These are phyloP conservation scores for Plantago ovata DNA, from an alignment of 257 asterid genomes.

Conservation along the genomic window DNA sequence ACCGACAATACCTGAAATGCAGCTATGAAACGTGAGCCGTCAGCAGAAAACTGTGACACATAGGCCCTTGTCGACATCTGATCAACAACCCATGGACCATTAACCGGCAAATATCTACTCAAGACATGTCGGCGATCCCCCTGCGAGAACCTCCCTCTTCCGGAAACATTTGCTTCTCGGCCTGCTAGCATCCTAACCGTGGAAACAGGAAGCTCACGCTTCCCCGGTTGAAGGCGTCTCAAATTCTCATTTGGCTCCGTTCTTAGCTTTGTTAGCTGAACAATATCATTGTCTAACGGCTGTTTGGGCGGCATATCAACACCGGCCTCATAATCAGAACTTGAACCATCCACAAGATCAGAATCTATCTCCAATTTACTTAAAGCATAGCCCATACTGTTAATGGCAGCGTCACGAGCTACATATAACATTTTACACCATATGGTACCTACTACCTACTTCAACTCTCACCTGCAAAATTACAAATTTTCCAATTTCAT, in stretches of 20 bases:
- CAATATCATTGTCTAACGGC: constrained; percentile 51
- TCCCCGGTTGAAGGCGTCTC: constrained; percentile 39
- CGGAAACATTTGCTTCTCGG: constrained; percentile 65
- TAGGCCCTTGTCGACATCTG: constrained; percentile 80
- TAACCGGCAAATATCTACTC: constrained; percentile 69
- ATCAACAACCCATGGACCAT: constrained; percentile 68
- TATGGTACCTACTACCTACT: constrained; percentile 15
- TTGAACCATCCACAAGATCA: constrained; percentile 43
- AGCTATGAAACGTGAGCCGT: constrained; percentile 82
- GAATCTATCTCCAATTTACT: constrained; percentile 61
- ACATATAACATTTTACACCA: constrained; percentile 33
- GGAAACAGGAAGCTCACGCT: constrained; percentile 47
- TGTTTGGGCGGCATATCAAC: constrained; percentile 19
- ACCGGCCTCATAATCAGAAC: constrained; percentile 28
- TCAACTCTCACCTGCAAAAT: constrained; percentile 18
- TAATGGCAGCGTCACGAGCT: constrained; percentile 21
- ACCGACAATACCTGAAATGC: constrained; percentile 74
- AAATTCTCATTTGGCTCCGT: constrained; percentile 57
- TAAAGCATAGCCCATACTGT: constrained; percentile 62
- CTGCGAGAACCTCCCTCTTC: constrained; percentile 65
- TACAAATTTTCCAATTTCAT: background rate
- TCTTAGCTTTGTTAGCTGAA: constrained; percentile 69
- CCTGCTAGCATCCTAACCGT: constrained; percentile 67
- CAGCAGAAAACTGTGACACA: constrained; percentile 78
- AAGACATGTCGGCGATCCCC: constrained; percentile 72